Conservation (phyloP, 352 stramenopile species). For the Globisporangium parvum region DNA sequence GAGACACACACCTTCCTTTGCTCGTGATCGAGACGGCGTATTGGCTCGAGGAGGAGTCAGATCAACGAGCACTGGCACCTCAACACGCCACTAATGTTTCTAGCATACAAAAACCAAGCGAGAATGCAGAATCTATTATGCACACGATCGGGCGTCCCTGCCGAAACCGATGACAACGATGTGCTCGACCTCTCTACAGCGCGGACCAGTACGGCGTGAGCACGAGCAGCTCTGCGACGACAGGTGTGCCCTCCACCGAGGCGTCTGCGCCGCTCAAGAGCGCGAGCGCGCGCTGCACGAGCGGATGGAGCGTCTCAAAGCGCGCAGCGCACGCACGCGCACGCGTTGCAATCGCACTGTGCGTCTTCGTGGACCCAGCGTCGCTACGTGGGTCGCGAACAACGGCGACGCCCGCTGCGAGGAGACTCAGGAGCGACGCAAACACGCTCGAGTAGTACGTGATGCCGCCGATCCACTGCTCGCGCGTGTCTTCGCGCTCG, state of each 20-base stretch:
- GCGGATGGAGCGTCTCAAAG: conserved; percentile 26
- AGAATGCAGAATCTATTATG: no score
- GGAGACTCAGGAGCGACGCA: conserved; percentile 38
- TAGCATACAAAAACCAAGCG: no score
- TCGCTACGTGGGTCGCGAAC: conserved; percentile 14
- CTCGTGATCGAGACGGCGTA: no score
- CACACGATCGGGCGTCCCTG: no score
- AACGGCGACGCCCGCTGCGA: conserved; percentile 35
- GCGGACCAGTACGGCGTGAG: conserved; percentile 42
- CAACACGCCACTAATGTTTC: no score
- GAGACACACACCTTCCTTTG: no score
- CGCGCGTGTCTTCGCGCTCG: conserved; percentile 5
- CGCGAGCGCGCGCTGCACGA: conserved; percentile 32
- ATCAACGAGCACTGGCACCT: no score
- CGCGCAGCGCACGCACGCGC: conserved; percentile 13
- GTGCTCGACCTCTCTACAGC: neutral
- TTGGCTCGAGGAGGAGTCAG: no score
- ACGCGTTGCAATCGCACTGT: conserved; percentile 13
- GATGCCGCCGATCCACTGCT: conserved; percentile 54
- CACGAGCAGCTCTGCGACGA: conserved; percentile 30
- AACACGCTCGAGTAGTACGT: conserved; percentile 67
- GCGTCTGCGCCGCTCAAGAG: conserved; percentile 14
- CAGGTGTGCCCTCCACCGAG: neutral
- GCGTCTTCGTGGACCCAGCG: neutral
- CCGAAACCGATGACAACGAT: no score